Evolutionary conservation across 2,329 filamentous ascomycete species (phyloP), one percentile per base, ranked within the genome.

Genomic region (Cladosporium halotolerans): DNA sequence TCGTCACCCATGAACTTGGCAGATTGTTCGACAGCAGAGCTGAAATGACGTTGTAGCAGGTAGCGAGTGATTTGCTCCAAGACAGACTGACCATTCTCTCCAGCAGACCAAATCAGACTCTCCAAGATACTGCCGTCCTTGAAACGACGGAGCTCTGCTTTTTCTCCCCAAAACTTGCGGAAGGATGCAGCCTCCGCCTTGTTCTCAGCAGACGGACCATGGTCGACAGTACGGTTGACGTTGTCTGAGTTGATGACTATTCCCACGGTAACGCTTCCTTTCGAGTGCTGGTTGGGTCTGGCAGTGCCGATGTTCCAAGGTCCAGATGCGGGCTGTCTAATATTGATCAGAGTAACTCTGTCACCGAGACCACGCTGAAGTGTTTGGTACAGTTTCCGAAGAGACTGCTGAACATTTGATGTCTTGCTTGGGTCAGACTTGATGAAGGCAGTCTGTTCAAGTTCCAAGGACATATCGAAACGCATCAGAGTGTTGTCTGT

Each of bases 111-210:
- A 16, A 95, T 85, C 31, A 97, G 76, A 64, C 88, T 96, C 70
- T 99, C 95, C 8, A 90, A 78, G 60, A 99, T 96, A 62, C 86
- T 92, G 18, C 93, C 93, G 64, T 97, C 90, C 63, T 91, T 95
- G 76, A 99, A 99, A 16, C 93, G 87, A 59, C 93, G 83, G 43
- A 99, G 77, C 69, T 99, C 93, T 1, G 93, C 82, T 68, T 93
- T 95, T 9, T 92, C 86, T 6, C 92, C 93, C 93, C 95, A 99
- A 67, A 99, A 97, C 33, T 85, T 82, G 34, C 89, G 87, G 69
- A 96, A 99, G 32, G 79, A 79, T 9, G 84, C 83, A 19, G 90
- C 86, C 58, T 89, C 88, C 58, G 86, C 84, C 69, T 92, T 90
- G 56, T 93, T 81, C 66, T 97, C 91, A 2, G 89, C 88, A 1